Evolutionary conservation across 2,329 filamentous ascomycete genomes (phyloP), one percentile per base, ranked within the genome.

Genomic region (Aspergillus proliferans): DNA sequence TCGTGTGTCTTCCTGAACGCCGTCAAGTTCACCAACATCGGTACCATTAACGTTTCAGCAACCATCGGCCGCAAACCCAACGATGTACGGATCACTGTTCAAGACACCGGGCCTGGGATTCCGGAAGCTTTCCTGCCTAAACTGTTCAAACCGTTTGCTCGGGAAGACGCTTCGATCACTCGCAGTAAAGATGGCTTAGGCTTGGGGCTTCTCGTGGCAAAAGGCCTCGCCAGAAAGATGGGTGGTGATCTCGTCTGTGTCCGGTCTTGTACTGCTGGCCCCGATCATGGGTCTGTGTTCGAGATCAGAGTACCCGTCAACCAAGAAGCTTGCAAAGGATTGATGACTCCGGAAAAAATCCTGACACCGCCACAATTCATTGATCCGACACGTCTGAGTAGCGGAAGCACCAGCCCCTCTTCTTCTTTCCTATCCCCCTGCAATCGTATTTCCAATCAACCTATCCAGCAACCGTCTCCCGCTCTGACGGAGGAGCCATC

Each of bases 181-280:
- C 75, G 85, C 40, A 78, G 79, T 52, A 84, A 79, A 60, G 85
- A 88, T 63, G 85, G 85, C 0, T 71, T 87, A 3, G 85, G 85
- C 0, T 71, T 88, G 6, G 84, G 85, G 24, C 69, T 88, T 9
- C 75, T 87, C 60, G 85, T 87, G n/a, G 85, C 84, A 1, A 87
- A 87, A 66, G 84, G 84, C 3, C 73, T 87, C 42, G 82, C 84
- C 4, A 76, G 84, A 47, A 85, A 83, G 61, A 77, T 87, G 48
- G 83, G 84, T 22, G 85, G 85, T 14, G 84, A 87, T 64, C 69
- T 88, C 18, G 76, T 79, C 46, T 82, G 84, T 56, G 75, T 83
- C 39, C 76, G 78, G 45, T 85, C 85, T 4, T 78, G 81, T 28
- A 84, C 82, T 0, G 71, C 76, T 7, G 83, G 83, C 0, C 77